phyloP scores from a whole-genome alignment of 768 basidiomycete species.

The Mycena galopus region DNA sequence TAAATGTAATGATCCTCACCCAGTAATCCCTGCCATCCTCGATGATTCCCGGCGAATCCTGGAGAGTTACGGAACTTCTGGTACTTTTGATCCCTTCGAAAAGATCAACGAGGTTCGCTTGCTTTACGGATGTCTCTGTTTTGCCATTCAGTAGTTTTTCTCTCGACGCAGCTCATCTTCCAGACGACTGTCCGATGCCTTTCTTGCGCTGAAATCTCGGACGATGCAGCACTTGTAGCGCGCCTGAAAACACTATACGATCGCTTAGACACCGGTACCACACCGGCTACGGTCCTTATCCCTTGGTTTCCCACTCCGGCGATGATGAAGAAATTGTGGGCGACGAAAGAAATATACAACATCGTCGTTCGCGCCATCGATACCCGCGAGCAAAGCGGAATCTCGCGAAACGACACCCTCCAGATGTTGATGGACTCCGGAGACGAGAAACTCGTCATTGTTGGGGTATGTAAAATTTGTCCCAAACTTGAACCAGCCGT shows the following conservation, averaged over 20 bases:
- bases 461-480: slow-evolving; percentile 66
- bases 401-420: slow-evolving; percentile 73
- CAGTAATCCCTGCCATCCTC: slow-evolving; percentile 76
- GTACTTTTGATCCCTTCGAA: slow-evolving; percentile 79
- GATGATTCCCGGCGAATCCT: slow-evolving; percentile 73
- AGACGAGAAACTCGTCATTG: slow-evolving; percentile 76
- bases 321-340: slow-evolving; percentile 76
- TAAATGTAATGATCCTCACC: slow-evolving; percentile 17
- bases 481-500: slow-evolving; percentile 4
- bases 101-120: slow-evolving; percentile 73
- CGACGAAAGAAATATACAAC: slow-evolving; percentile 83
- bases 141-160: slow-evolving; percentile 23
- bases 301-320: slow-evolving; percentile 85
- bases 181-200: slow-evolving; percentile 79
- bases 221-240: slow-evolving; percentile 70
- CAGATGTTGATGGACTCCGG: slow-evolving; percentile 81
- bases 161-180: slow-evolving; percentile 68
- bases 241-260: slow-evolving; percentile 78
- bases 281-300: slow-evolving; percentile 77
- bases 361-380: slow-evolving; percentile 72
- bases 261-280: slow-evolving; percentile 75
- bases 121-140: slow-evolving; percentile 12
- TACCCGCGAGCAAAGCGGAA: slow-evolving; percentile 68
- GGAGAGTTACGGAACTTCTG: slow-evolving; percentile 74
- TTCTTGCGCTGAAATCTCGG: slow-evolving; percentile 76